Evolutionary conservation across 768 basidiomycete species (phyloP).

Genomic region (Hygrophoropsis aurantiaca): DNA sequence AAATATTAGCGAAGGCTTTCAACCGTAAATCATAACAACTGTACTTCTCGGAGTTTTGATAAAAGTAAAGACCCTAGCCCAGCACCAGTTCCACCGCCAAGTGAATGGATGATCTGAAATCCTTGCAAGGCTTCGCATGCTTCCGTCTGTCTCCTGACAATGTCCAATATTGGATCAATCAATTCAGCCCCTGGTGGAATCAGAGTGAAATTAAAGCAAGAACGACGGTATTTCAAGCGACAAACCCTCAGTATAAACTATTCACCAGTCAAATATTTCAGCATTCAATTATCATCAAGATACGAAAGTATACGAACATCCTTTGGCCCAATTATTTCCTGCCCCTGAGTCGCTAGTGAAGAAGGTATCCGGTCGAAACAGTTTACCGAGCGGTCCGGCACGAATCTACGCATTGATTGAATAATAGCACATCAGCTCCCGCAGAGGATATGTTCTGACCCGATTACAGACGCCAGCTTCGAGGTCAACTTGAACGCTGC

Average conservation of each 20-base stretch:
- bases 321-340: conserved; percentile 96
- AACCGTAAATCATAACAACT: conserved; percentile 15
- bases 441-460: no score
- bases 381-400: conserved; percentile 62
- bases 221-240: conserved; percentile 2
- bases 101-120: conserved; percentile 84
- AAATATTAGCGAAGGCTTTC: conserved; percentile 4
- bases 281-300: background rate
- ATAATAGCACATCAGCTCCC: background rate
- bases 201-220: background rate
- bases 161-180: conserved; percentile 80
- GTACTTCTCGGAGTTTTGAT: conserved; percentile 77
- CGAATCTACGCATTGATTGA: conserved; percentile 48
- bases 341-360: conserved; percentile 63
- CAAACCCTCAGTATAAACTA: conserved; percentile 87
- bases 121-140: conserved; percentile 86
- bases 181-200: conserved; percentile 83
- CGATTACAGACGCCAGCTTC: conserved; percentile 84
- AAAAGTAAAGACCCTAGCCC: conserved; percentile 81
- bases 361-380: conserved; percentile 90
- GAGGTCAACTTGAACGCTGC: conserved; percentile 88
- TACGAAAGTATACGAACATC: conserved; percentile 56
- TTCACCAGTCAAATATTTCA: conserved; percentile 19
- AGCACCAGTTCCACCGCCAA: conserved; percentile 90
- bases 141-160: conserved; percentile 80